Conservation (phyloP, 345 rosid species). For the Populus ilicifolia region DNA sequence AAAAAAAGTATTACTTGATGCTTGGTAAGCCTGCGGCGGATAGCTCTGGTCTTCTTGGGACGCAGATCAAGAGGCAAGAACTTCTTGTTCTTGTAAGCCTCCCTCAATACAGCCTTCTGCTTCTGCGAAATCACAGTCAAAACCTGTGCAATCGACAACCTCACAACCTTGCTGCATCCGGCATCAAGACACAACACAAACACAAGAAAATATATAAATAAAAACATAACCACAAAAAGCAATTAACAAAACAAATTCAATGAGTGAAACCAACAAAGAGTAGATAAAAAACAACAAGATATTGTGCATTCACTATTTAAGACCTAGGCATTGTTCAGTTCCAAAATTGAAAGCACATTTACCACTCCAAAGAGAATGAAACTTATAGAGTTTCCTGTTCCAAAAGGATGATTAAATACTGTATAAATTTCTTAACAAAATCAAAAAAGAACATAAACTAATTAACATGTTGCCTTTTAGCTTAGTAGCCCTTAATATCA, state of each 20-base stretch:
- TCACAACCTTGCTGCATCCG: slow-evolving; percentile 79
- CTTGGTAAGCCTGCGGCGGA: slow-evolving; percentile 87
- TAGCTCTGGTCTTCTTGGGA: slow-evolving; percentile 94
- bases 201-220: too few relatives aligned
- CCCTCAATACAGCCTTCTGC: slow-evolving; percentile 83
- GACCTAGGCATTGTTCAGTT: neutral
- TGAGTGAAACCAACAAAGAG: neutral
- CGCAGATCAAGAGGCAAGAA: slow-evolving; percentile 86
- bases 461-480: neutral
- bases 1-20: slow-evolving; percentile 54
- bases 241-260: neutral
- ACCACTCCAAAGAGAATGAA: neutral
- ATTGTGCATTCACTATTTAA: neutral
- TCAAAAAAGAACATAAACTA: neutral
- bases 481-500: too few relatives aligned
- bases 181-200: neutral
- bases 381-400: neutral
- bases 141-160: slow-evolving; percentile 84
- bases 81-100: slow-evolving; percentile 75
- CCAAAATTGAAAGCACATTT: neutral
- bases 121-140: slow-evolving; percentile 87
- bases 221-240: neutral
- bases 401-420: neutral
- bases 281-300: neutral
- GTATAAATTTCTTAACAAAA: neutral